Evolutionary conservation across 192 early-diverging fungal species (phyloP), one percentile per base, ranked within the genome.

Genomic region (Coemansia sp.): DNA sequence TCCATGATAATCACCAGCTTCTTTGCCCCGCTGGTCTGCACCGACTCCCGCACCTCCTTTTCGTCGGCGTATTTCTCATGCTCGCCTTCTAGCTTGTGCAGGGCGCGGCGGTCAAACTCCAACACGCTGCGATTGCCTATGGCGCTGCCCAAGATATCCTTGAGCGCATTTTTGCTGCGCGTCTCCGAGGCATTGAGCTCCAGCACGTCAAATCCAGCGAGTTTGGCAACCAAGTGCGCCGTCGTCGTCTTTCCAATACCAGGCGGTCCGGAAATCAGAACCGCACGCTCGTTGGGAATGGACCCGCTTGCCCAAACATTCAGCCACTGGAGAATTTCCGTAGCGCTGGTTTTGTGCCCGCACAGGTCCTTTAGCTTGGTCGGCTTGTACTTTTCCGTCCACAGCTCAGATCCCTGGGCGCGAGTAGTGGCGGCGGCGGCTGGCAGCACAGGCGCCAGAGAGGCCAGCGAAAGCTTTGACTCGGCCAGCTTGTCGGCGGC

Each of bases 131-230:
- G 87, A 74, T 90, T 90, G 68, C 88, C 84, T 9, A 88, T 72
- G 36, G 86, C 74, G 44, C 85, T 85, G 29, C 86, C 78, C 66
- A 89, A 73, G 27, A 78, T 67, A 41, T 71, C 76, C 54, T 94
- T 90, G n/a, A 99, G 83, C 10, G 90, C 71, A 47, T 89, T 95
- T 74, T 97, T 97, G 86, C 86, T 96, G 46, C 98, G 89, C 6
- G 90, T 90, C 77, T 99, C 98, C 74, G 96, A 97, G 24, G 98
- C 98, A 75, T 99, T 99, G 55, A 97, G 96, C 86, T 99, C 98
- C 6, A 96, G 77, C 12, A 92, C 86, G 9, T 93, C 90, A 63
- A 90, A 98, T 0, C 95, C 96, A 31, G 93, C 88, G 12, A 83
- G 65, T 18, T 91, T 85, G 18, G 91, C 93, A 9, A 93, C 91